Evolutionary conservation across 176 grass and related monocot genomes (phyloP).

Genomic region (Tillandsia leiboldiana): DNA sequence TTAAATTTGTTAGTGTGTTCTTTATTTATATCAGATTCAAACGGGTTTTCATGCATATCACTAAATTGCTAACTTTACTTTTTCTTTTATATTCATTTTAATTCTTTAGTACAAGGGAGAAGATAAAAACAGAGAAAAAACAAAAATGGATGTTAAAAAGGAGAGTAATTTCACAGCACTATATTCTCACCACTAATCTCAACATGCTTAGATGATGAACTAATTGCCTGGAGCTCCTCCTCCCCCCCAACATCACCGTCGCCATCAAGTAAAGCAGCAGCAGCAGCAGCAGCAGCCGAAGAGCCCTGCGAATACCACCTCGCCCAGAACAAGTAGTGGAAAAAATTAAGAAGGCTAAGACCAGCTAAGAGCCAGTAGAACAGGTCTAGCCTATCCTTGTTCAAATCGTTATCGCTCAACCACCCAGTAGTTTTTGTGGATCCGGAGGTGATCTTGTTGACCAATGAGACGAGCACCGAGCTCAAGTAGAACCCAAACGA

Average conservation of each 20-base stretch:
- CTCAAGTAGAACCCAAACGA: slow-evolving; percentile 93
- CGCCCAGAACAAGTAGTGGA: slow-evolving; percentile 17
- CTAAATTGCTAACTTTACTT: not conserved
- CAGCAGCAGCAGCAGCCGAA: not conserved
- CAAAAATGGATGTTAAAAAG: not conserved
- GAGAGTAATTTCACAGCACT: not conserved
- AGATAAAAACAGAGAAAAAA: not conserved
- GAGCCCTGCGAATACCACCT: slow-evolving; percentile 8
- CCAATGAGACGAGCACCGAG: slow-evolving; percentile 64
- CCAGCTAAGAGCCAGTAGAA: slow-evolving; percentile 25
- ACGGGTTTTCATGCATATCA: too few species aligned
- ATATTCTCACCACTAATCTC: not conserved
- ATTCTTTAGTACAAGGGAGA: slow-evolving; percentile 5
- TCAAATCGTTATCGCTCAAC: slow-evolving; percentile 23
- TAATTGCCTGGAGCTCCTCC: not conserved
- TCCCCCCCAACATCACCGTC: not conserved
- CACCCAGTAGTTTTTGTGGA: not conserved
- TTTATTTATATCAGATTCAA: too few species aligned
- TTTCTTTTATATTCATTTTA: not conserved
- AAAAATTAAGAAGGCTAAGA: slow-evolving; percentile 23
- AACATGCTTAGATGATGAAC: slow-evolving; percentile 16
- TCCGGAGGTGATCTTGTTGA: slow-evolving; percentile 48
- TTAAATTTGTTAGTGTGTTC: too few species aligned
- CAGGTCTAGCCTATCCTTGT: slow-evolving; percentile 22
- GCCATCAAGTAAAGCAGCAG: not conserved